phyloP scores from a whole-genome alignment of 306 rosid species.

The Casuarina cunninghamiana region DNA sequence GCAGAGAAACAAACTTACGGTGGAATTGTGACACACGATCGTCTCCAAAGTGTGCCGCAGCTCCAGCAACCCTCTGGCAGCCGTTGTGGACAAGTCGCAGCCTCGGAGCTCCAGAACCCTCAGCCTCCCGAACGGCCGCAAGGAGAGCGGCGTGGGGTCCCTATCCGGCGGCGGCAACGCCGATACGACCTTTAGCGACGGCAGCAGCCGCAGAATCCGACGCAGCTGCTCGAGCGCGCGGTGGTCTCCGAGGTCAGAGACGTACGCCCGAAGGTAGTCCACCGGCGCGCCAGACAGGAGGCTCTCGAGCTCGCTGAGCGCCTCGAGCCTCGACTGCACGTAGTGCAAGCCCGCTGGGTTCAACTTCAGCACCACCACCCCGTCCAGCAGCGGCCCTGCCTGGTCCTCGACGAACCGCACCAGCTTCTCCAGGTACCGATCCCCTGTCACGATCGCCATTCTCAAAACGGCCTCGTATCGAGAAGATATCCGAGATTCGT shows the following conservation, averaged over 20 bases:
- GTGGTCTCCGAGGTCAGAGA: constrained; percentile 97
- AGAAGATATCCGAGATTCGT: constrained; percentile 11
- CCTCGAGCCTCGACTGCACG: constrained; percentile 86
- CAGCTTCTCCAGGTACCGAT: constrained; percentile 90
- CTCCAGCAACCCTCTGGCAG: constrained; percentile 86
- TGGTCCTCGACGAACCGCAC: constrained; percentile 77
- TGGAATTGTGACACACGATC: constrained; percentile 90
- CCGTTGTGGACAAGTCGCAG: constrained; percentile 89
- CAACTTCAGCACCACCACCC: constrained; percentile 71
- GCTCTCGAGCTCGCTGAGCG: constrained; percentile 78
- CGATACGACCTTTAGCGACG: constrained; percentile 87
- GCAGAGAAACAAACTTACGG: constrained; percentile 50
- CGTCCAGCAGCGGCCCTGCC: constrained; percentile 77
- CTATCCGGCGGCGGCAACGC: constrained; percentile 58
- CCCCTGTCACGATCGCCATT: constrained; percentile 95
- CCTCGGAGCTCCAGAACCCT: constrained; percentile 90
- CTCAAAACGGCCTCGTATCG: background rate
- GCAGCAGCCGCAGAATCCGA: constrained; percentile 77
- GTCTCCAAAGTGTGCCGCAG: constrained; percentile 88
- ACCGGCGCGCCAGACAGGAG: constrained; percentile 87
- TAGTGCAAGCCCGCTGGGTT: constrained; percentile 93
- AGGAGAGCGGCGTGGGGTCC: constrained; percentile 91
- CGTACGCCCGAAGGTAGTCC: constrained; percentile 88
- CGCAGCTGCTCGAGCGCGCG: constrained; percentile 97
- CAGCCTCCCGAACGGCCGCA: constrained; percentile 71